A percentile compares a stretch with the other conserved stretches of the same genome.
Conservation (phyloP, 2,329 filamentous ascomycete species). For the Westerdykella sp. region DNA sequence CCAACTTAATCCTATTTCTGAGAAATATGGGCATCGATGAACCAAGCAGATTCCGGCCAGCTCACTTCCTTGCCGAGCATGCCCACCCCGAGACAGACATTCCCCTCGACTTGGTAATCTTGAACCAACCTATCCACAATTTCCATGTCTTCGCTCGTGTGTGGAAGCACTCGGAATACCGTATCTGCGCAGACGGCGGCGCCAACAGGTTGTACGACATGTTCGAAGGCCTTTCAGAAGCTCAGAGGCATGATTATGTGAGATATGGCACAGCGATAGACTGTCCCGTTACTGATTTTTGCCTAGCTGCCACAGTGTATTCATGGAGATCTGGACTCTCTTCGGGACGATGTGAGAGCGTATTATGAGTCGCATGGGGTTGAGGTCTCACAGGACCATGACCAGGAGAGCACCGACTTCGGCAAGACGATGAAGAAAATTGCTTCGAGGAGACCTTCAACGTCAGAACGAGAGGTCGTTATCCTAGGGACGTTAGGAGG, state of each 20-base stretch:
- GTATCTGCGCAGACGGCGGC: constrained; percentile 84
- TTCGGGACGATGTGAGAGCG: constrained; percentile 55
- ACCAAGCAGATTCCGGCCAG: constrained; percentile 15
- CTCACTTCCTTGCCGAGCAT: constrained; percentile 21
- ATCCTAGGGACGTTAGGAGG: constrained; percentile 81
- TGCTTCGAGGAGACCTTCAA: constrained; percentile 30
- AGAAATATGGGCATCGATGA: constrained; percentile 8
- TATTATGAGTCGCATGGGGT: constrained; percentile 61
- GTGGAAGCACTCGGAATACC: constrained; percentile 52
- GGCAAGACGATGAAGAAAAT: constrained; percentile 66
- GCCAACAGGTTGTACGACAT: constrained; percentile 67
- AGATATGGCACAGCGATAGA: constrained; percentile 4
- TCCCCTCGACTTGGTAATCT: constrained; percentile 35
- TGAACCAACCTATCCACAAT: constrained; percentile 41
- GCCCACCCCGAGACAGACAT: constrained; percentile 12
- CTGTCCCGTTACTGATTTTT: constrained; percentile 7
- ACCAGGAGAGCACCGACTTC: constrained; percentile 89
- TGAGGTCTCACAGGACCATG: constrained; percentile 61
- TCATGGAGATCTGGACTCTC: constrained; percentile 86
- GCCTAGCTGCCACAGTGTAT: constrained; percentile 52
- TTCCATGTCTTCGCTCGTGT: constrained; percentile 47
- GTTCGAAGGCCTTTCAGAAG: constrained; percentile 26
- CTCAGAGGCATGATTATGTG: constrained; percentile 26
- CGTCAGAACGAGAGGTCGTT: constrained; percentile 55
- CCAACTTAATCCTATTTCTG: background rate